Base-by-base conservation (phyloP, 257 asterid genomes). In the Lycium barbarum region DNA sequence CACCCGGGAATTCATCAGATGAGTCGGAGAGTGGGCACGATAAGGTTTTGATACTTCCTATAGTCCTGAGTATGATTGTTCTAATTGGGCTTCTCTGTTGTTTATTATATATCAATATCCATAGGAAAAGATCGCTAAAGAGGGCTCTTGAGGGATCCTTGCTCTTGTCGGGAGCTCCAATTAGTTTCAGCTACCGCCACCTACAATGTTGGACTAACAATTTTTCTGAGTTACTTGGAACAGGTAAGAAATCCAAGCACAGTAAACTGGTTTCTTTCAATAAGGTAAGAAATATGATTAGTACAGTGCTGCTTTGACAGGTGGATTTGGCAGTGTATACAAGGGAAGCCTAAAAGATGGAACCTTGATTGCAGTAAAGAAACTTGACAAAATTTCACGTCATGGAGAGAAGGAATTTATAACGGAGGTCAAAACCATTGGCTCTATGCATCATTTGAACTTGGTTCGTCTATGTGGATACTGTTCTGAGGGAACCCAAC, bases 391-490 rank as follows among this genome's bases (percentile, higher is more conserved):
- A 86, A 84, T 95, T 80, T 88, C 94, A 73, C 97, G 97, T 6
- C 98, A 94, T 53, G 97, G 99, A 1, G 95, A 94, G 91, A 95
- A 89, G 88, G 99, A 94, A 89, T 95, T 95, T 61, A 84, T 95
- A 55, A 95, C 97, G 0, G 99, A 95, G 87, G 99, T 95, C 87
- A 95, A 90, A 87, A 93, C 97, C 11, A 95, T 95, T 6, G 91
- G 99, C 88, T 94, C 99, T 12, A 95, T 94, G 99, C 97, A 95
- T 89, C 99, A 95, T 55, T 86, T 93, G 95, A 94, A 94, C 90
- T 88, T 94, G 91, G 98, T 95, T 61, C 92, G 93, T 8, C 89
- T 95, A 49, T 93, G 95, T 18, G 99, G 98, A 33, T 95, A 94
- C 83, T 94, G 99, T 86, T 92, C 99, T 0, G 97, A 95, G 83